Evolutionary conservation across 116 monocot genomes (phyloP).

Genomic region (Phalaenopsis hybrid): DNA sequence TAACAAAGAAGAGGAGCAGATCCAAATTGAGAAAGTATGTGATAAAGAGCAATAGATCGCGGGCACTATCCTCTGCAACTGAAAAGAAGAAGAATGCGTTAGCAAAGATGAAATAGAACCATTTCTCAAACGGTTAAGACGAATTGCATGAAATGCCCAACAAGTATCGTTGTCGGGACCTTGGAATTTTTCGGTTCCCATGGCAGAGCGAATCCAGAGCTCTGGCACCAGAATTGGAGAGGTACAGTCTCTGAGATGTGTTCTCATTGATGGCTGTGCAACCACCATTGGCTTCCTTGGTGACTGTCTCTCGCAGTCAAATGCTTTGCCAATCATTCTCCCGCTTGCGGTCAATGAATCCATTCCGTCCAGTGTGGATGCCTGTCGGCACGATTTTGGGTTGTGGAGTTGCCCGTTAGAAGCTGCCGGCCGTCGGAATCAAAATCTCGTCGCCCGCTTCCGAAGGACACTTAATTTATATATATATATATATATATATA

Average conservation of each 20-base stretch:
- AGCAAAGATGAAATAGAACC: no score
- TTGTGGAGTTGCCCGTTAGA: slow-evolving; percentile 19
- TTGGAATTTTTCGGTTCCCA: slow-evolving; percentile 46
- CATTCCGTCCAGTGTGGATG: slow-evolving; percentile 10
- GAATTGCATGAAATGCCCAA: not conserved
- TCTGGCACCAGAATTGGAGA: not conserved
- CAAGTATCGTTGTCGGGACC: not conserved
- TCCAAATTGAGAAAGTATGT: not conserved
- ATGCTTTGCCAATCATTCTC: slow-evolving; percentile 7
- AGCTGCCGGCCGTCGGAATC: no score
- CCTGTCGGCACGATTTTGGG: slow-evolving; percentile 24
- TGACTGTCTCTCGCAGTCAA: slow-evolving; percentile 21
- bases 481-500: no score
- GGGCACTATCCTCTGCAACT: no score
- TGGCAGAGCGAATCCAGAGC: slow-evolving; percentile 23
- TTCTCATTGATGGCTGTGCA: slow-evolving; percentile 48
- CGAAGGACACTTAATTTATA: no score
- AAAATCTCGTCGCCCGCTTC: slow-evolving; percentile 5
- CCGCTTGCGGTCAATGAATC: slow-evolving; percentile 2
- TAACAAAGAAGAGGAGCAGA: not conserved
- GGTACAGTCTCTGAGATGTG: slow-evolving; percentile 27
- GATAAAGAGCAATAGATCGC: no score
- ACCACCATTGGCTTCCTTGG: slow-evolving; percentile 45
- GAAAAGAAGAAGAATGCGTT: no score
- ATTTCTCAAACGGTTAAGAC: not conserved